Base-by-base conservation (phyloP, 2,329 filamentous ascomycete genomes). In the Pestalotiopsis sp. region DNA sequence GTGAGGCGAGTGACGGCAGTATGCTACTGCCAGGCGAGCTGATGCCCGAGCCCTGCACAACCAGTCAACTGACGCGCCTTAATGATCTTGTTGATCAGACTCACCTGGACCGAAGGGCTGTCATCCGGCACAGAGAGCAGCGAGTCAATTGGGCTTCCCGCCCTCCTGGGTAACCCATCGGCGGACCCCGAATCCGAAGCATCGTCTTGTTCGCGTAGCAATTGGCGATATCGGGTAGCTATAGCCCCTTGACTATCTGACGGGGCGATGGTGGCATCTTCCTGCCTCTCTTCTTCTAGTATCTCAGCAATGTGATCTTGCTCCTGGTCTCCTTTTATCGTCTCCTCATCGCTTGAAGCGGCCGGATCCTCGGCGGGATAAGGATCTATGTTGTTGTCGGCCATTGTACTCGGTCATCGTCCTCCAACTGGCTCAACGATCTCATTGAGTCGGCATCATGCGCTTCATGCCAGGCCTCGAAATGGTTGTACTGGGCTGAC, bases 21-120 rank as follows among this genome's bases (percentile, higher is more conserved):
- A 92, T 83, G 75, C 92, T 94, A 80, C 93, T 94, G 49, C 90
- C 88, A n/a, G 91, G 89, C 4, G 93, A 90, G 31, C 87, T 91
- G 67, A 88, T 77, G 49, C 87, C 78, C 31, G 89, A 91, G 67
- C 87, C 90, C 88, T 90, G 71, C n/a, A 66, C 69, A 31, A 25
- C 31, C 58, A 62, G 4, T 68, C 68, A 41, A 57, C 25, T 41
- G 17, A 14, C 67, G 49, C 23, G 31, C 73, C 85, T 17, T 39
- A 3, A 17, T 5, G n/a, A 12, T 17, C 20, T 36, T 36, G 31
- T 36, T 11, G 17, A 23, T 25, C 20, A n/a, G 11, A 17, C 64
- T 73, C 83, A 94, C 93, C 83, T 93, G 93, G 66, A 95, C 79
- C 20, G 95, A 98, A 27, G 93, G 93, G 9, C 93, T 91, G 78